These are phyloP conservation scores for Leishmania turanica DNA, from an alignment of 208 protist species.

Conservation along the genomic window DNA sequence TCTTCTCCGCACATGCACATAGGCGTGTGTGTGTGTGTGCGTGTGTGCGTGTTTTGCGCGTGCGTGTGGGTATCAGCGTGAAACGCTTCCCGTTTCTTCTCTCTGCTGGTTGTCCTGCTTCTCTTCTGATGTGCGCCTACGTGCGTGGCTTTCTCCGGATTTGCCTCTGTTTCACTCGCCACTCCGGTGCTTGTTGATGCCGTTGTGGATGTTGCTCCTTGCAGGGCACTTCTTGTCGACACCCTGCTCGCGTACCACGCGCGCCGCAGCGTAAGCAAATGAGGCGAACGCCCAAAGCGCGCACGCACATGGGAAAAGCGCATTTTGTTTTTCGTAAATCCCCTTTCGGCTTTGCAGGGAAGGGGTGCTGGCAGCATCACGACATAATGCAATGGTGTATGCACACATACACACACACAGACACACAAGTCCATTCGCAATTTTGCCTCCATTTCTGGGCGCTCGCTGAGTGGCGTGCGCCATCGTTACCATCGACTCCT, in stretches of 20 bases:
- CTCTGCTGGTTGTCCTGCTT: not conserved
- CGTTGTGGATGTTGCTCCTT: not conserved
- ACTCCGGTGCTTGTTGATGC: not conserved
- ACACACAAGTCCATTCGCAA: not conserved
- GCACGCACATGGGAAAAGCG: not conserved
- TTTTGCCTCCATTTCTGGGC: not conserved
- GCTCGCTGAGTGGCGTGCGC: not conserved
- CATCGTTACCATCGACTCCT: not conserved
- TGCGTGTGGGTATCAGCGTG: slow-evolving; percentile 1
- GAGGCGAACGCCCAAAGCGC: not conserved
- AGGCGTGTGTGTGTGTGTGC: not conserved
- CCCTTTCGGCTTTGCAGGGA: not conserved
- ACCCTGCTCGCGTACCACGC: not conserved
- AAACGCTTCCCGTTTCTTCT: not conserved
- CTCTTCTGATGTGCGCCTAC: not conserved
- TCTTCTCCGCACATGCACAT: not conserved
- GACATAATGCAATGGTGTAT: not conserved
- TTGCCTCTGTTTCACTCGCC: not conserved
- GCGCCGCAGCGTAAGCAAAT: not conserved
- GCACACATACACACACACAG: slow-evolving; percentile 5
- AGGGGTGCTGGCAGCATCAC: not conserved
- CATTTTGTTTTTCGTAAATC: not conserved
- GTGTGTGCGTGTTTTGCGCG: not conserved
- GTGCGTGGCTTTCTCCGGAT: not conserved
- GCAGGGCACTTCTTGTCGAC: not conserved